Conservation (phyloP, 495 filamentous ascomycete species). For the Penicillium diatomitis region DNA sequence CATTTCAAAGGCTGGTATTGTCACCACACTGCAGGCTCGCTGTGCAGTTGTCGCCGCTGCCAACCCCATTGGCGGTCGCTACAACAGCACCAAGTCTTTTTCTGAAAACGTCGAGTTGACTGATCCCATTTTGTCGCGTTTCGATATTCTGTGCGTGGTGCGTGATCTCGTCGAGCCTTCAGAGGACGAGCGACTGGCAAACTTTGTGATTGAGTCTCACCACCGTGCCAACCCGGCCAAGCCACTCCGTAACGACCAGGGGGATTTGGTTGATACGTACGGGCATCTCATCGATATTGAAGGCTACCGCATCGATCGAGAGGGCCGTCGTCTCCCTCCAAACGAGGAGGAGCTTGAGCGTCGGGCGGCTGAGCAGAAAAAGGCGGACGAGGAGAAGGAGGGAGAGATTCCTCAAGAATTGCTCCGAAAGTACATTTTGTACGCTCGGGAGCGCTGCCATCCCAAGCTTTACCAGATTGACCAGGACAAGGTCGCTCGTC, state of each 20-base stretch:
- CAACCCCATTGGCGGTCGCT: conserved; percentile 91
- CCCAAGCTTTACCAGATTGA: conserved; percentile 98
- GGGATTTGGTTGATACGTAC: conserved; percentile 55
- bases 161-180: conserved; percentile 92
- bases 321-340: conserved; percentile 28
- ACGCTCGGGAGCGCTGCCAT: conserved; percentile 79
- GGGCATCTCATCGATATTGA: conserved; percentile 39
- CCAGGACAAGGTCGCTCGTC: conserved; percentile 86
- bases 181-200: conserved; percentile 91
- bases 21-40: conserved; percentile 94
- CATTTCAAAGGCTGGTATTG: conserved; percentile 97
- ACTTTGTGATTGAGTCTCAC: conserved; percentile 91
- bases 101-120: conserved; percentile 94
- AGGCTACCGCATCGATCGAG: conserved; percentile 32
- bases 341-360: conserved; percentile 26
- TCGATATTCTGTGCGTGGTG: conserved; percentile 96
- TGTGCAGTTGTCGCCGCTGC: conserved; percentile 96
- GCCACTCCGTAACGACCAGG: conserved; percentile 43
- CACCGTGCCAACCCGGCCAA: conserved; percentile 72
- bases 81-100: conserved; percentile 94
- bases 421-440: conserved; percentile 93
- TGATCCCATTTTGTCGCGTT: conserved; percentile 95
- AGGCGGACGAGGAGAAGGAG: conserved; percentile 50
- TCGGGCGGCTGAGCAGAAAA: conserved; percentile 31
- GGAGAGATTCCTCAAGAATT: conserved; percentile 86